Conservation (phyloP, 1,139 yeast species). For the Pichia sp. region DNA sequence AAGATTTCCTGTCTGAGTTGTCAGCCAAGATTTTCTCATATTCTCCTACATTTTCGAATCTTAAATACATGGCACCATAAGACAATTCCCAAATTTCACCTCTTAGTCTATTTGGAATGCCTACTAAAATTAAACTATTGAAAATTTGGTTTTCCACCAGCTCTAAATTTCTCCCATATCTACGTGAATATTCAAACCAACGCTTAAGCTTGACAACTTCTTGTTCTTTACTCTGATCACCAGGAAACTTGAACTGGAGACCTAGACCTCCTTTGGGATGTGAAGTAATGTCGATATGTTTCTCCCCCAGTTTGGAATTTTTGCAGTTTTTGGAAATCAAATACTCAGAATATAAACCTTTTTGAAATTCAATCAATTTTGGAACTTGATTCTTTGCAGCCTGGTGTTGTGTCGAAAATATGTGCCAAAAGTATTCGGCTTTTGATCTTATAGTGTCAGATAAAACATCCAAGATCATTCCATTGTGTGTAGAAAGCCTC, state of each 20-base stretch:
- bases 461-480: constrained; percentile 58
- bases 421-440: constrained; percentile 63
- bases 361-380: constrained; percentile 59
- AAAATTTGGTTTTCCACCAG: constrained; percentile 69
- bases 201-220: constrained; percentile 43
- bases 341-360: constrained; percentile 81
- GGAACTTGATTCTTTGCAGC: constrained; percentile 39
- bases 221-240: constrained; percentile 58
- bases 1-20: constrained; percentile 59
- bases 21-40: constrained; percentile 56
- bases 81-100: constrained; percentile 97
- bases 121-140: constrained; percentile 71
- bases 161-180: constrained; percentile 81
- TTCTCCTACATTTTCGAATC: constrained; percentile 59
- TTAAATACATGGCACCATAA: constrained; percentile 76
- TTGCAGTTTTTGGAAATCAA: constrained; percentile 59
- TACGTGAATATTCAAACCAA: constrained; percentile 87
- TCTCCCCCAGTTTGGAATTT: constrained; percentile 18
- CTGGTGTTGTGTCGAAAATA: constrained; percentile 7
- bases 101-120: constrained; percentile 84
- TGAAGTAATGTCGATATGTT: constrained; percentile 36
- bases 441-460: constrained; percentile 75
- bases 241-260: constrained; percentile 78
- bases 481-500: constrained; percentile 64
- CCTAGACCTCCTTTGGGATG: constrained; percentile 87